These are phyloP conservation scores for Trametes meyenii DNA, from an alignment of 768 basidiomycete species.

Conservation along the genomic window DNA sequence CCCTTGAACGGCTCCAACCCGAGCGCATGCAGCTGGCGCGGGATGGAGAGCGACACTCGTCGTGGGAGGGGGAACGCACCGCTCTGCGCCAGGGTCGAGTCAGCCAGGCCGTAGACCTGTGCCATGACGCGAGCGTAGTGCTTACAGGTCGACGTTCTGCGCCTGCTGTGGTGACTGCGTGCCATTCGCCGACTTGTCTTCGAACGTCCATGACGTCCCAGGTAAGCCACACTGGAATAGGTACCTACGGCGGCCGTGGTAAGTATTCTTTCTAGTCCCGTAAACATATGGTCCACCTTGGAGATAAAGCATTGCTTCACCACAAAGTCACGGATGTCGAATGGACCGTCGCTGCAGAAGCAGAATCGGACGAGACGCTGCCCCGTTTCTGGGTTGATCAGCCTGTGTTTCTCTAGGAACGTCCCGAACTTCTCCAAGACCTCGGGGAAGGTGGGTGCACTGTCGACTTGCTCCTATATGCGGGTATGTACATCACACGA, in stretches of 20 bases:
- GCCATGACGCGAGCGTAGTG: conserved; percentile 1
- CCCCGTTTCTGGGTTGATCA: conserved; percentile 64
- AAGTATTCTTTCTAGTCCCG: conserved; percentile 11
- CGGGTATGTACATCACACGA: conserved; percentile 5
- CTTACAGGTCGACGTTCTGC: conserved; percentile 8
- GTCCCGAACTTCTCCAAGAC: conserved; percentile 63
- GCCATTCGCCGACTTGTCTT: conserved; percentile 54
- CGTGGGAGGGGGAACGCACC: conserved; percentile 27
- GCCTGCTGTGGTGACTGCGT: conserved; percentile 12
- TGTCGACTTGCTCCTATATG: conserved; percentile 76
- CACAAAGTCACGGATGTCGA: conserved; percentile 81
- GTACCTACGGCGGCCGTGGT: conserved; percentile 43
- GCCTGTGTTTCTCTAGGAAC: conserved; percentile 71
- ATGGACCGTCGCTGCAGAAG: conserved; percentile 87
- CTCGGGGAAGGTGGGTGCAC: conserved; percentile 73
- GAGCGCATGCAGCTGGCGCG: conserved; percentile 75
- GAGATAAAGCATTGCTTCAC: conserved; percentile 92
- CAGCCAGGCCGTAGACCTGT: neutral
- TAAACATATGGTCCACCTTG: conserved; percentile 47
- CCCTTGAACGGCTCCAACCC: conserved; percentile 78
- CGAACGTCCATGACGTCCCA: conserved; percentile 80
- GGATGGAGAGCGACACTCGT: conserved; percentile 58
- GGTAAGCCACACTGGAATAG: conserved; percentile 73
- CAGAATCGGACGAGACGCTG: conserved; percentile 64
- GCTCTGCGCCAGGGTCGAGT: conserved; percentile 6